phyloP scores from a whole-genome alignment of 2,329 filamentous ascomycete genomes.

The Neonectria sp. region DNA sequence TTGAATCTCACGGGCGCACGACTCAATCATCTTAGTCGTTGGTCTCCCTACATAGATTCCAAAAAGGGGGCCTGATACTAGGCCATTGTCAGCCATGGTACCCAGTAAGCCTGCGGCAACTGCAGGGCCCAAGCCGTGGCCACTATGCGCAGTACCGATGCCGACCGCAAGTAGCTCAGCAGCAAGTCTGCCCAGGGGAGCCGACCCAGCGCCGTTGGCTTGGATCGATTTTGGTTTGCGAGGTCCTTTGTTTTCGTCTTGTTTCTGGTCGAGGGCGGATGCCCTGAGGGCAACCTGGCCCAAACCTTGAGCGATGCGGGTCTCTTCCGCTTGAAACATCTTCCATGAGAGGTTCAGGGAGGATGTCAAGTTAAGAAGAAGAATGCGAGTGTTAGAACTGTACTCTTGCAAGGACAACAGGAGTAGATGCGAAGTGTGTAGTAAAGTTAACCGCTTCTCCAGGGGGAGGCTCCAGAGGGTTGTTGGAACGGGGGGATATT shows the following conservation, averaged over 20 bases:
- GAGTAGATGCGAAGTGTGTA: slow-evolving; percentile 81
- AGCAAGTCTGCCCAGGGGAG: slow-evolving; percentile 76
- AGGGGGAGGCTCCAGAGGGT: slow-evolving; percentile 71
- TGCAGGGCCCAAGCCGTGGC: slow-evolving; percentile 80
- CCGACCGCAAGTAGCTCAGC: slow-evolving; percentile 84
- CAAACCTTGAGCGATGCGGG: slow-evolving; percentile 80
- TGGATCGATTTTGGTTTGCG: slow-evolving; percentile 80
- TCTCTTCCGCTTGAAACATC: slow-evolving; percentile 79
- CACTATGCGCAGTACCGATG: slow-evolving; percentile 84
- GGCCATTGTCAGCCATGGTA: slow-evolving; percentile 82
- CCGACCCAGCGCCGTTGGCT: slow-evolving; percentile 46
- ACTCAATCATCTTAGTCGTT: slow-evolving; percentile 88
- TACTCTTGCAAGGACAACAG: slow-evolving; percentile 85
- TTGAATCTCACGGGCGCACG: slow-evolving; percentile 87
- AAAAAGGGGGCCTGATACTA: slow-evolving; percentile 88
- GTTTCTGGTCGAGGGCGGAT: slow-evolving; percentile 49
- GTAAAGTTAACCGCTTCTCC: slow-evolving; percentile 75
- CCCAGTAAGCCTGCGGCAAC: slow-evolving; percentile 86
- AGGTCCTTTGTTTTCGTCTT: slow-evolving; percentile 74
- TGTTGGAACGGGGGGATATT: slow-evolving; percentile 74
- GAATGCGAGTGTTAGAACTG: slow-evolving; percentile 78
- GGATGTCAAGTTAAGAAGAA: slow-evolving; percentile 79
- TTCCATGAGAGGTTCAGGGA: slow-evolving; percentile 78
- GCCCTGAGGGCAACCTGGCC: slow-evolving; percentile 77
- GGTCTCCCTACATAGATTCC: slow-evolving; percentile 92